Percentiles rank a stretch among this genome's conserved stretches.
Conservation (phyloP, 1,284 basidiomycete species). For the Heliocybe sulcata region DNA sequence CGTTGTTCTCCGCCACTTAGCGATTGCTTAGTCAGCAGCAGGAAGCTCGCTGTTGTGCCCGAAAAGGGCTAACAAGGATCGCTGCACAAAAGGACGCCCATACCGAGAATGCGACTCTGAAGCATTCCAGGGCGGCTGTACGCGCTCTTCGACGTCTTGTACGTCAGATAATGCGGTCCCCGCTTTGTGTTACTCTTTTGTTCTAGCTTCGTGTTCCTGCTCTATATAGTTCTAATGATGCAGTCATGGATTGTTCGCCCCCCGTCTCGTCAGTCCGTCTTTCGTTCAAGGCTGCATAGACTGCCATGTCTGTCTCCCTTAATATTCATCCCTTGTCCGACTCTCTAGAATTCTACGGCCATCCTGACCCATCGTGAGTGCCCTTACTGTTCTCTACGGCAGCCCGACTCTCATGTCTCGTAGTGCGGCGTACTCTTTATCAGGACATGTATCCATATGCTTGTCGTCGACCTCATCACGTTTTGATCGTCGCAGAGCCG, state of each 20-base stretch:
- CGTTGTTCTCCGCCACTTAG: neutral
- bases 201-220: neutral
- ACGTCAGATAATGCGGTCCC: neutral
- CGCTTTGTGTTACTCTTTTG: neutral
- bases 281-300: constrained; percentile 5
- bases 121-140: neutral
- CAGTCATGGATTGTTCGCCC: neutral
- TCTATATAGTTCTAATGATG: neutral
- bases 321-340: constrained; percentile 48
- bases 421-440: constrained; percentile 72
- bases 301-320: constrained; percentile 53
- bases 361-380: constrained; percentile 57
- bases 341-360: constrained; percentile 59
- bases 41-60: neutral
- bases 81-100: neutral
- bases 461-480: constrained; percentile 41
- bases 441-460: constrained; percentile 61
- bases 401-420: constrained; percentile 7
- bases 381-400: constrained; percentile 2
- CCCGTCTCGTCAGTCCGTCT: neutral
- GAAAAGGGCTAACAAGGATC: constrained; percentile 1
- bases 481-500: constrained; percentile 38
- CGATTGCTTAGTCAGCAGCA: neutral
- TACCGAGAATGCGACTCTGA: neutral
- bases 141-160: neutral